Evolutionary conservation across 768 basidiomycete genomes (phyloP), one percentile per base, ranked within the genome.

Genomic region (Grammothele lineata): DNA sequence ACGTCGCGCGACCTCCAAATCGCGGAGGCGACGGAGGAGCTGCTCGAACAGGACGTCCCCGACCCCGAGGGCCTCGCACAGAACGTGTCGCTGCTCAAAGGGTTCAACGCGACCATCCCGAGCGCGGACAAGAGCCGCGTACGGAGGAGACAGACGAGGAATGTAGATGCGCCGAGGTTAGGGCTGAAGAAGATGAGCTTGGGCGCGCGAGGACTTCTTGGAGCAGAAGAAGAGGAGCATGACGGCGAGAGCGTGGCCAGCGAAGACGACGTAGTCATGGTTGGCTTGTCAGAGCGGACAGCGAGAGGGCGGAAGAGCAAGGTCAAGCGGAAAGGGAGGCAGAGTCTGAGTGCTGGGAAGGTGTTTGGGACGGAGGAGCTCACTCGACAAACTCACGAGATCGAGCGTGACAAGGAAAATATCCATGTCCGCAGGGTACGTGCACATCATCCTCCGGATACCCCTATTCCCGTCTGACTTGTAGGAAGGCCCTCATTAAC

Each of bases 21-120:
- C 45, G 78, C 85, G 34, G 90, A 92, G 67, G 87, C 84, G 4
- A 82, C 86, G 5, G 82, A 86, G 21, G 87, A 90, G 61, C 69
- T 92, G 9, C 77, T 92, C 30, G 68, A 72, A 14, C 74, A 72
- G 4, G 81, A 86, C 25, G 77, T 92, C 2, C 89, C 89, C 2
- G 87, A 90, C 55, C 77, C 78, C 14, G 78, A 80, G 12, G 85
- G 81, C 32, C 73, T 85, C 24, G 84, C 85, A 4, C 74, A 77
- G 14, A 78, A 81, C 57, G 83, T 93, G 41, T 90, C 88, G 57
- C 73, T 98, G 26, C 69, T 96, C 34, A 81, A 86, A 37, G 95
- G 95, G 0, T 98, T 97, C 66, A 87, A 90, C 59, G 95, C 95
- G 15, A 97, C 95, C 2, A 87, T 96, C 35, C 95, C 95, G 11